Evolutionary conservation across 768 basidiomycete genomes (phyloP).

Genomic region (Thelephora aurantiotincta): DNA sequence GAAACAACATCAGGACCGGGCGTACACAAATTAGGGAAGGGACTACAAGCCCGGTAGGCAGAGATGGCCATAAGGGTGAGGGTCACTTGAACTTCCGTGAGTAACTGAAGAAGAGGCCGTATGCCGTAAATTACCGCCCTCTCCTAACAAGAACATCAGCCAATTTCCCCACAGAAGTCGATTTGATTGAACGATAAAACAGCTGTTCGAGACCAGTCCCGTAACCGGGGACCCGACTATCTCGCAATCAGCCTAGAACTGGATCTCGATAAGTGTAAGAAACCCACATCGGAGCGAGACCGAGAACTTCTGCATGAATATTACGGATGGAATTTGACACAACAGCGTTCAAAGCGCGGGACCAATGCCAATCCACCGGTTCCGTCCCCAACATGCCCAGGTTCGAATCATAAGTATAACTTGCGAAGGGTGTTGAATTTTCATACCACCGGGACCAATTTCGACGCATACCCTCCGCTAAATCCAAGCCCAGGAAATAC

Average conservation of each 20-base stretch:
- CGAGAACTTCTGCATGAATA: slow-evolving; percentile 3
- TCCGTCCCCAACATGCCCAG: slow-evolving; percentile 5
- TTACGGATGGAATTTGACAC: slow-evolving; percentile 1
- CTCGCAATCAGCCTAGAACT: not conserved
- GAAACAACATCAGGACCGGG: not conserved
- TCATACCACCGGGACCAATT: too few species aligned
- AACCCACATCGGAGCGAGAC: slow-evolving; percentile 4
- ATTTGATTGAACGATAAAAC: not conserved
- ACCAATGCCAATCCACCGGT: not conserved
- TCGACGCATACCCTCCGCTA: too few species aligned
- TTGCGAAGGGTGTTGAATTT: too few species aligned
- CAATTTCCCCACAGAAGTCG: slow-evolving; percentile 1
- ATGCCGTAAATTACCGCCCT: slow-evolving; percentile 2
- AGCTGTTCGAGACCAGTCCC: slow-evolving; percentile 1
- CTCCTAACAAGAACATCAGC: slow-evolving; percentile 4
- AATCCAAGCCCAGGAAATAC: too few species aligned
- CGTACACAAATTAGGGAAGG: too few species aligned
- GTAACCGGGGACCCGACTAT: not conserved
- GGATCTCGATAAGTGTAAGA: not conserved
- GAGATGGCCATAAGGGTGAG: too few species aligned
- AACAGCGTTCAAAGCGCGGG: not conserved
- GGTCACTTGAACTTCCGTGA: too few species aligned
- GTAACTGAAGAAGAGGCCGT: not conserved
- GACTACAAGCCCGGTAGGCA: too few species aligned
- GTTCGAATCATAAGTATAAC: slow-evolving; percentile 3